Percentiles rank a stretch among this genome's conserved stretches.
These are phyloP conservation scores for Ganoderma sinense DNA, from an alignment of 1,284 basidiomycete genomes.

Conservation along the genomic window DNA sequence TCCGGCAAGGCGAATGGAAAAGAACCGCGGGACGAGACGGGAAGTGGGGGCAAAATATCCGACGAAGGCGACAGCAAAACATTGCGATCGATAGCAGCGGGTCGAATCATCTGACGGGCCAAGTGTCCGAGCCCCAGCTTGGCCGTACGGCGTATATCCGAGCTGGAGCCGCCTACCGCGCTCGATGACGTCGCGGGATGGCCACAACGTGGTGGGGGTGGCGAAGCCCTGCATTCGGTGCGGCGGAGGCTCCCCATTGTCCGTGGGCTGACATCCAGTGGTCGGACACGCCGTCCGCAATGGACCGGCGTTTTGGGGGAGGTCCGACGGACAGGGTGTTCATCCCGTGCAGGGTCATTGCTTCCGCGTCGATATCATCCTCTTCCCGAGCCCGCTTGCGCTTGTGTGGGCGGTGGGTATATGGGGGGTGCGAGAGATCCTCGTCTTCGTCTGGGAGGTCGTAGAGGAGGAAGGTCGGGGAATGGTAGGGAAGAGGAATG, in stretches of 20 bases:
- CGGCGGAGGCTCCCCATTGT: slow-evolving; percentile 10
- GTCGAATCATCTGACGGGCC: slow-evolving; percentile 20
- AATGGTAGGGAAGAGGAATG: slow-evolving; percentile 71
- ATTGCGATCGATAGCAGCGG: slow-evolving; percentile 15
- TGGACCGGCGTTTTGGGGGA: slow-evolving; percentile 33
- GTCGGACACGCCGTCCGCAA: slow-evolving; percentile 12
- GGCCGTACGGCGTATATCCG: neutral
- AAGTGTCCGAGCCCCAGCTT: neutral
- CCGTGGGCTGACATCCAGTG: slow-evolving; percentile 12
- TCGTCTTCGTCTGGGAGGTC: slow-evolving; percentile 73
- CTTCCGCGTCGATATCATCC: slow-evolving; percentile 28
- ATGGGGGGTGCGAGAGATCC: slow-evolving; percentile 73
- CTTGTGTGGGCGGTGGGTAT: slow-evolving; percentile 59
- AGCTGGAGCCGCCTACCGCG: slow-evolving; percentile 27
- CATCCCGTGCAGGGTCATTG: slow-evolving; percentile 22
- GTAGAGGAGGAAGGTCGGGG: slow-evolving; percentile 69
- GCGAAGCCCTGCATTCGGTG: slow-evolving; percentile 16
- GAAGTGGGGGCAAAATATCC: slow-evolving; percentile 15
- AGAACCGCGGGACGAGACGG: neutral
- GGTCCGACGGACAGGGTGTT: slow-evolving; percentile 8
- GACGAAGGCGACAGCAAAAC: slow-evolving; percentile 10
- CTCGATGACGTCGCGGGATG: slow-evolving; percentile 30
- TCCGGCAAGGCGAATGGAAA: slow-evolving; percentile 7
- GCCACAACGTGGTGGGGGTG: slow-evolving; percentile 22
- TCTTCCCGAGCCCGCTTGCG: slow-evolving; percentile 56